These are phyloP conservation scores for Zelopaecilomyces penicillatus DNA, from an alignment of 2,329 filamentous ascomycete species.

Conservation along the genomic window DNA sequence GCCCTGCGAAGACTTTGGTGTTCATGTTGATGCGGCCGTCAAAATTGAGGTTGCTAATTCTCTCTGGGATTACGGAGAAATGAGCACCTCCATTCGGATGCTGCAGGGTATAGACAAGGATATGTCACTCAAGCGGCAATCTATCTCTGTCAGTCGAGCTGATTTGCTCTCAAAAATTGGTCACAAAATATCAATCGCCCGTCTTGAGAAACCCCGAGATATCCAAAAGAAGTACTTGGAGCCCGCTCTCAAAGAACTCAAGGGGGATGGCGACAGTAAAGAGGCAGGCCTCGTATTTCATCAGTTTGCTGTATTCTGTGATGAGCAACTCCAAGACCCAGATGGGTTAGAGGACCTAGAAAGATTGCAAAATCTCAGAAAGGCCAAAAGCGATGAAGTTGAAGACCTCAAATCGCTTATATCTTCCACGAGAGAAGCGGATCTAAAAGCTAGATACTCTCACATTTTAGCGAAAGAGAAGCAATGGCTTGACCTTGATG, in stretches of 20 bases:
- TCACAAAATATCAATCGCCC: constrained; percentile 79
- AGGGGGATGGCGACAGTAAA: constrained; percentile 54
- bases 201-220: constrained; percentile 80
- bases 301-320: constrained; percentile 91
- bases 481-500: constrained; percentile 83
- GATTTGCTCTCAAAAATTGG: constrained; percentile 82
- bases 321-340: constrained; percentile 82
- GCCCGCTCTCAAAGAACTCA: constrained; percentile 75
- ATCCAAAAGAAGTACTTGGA: constrained; percentile 83
- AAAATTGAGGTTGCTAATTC: constrained; percentile 80
- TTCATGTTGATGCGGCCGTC: constrained; percentile 69
- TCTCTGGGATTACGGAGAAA: constrained; percentile 90
- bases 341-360: constrained; percentile 78
- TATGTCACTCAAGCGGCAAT: constrained; percentile 56
- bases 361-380: constrained; percentile 68
- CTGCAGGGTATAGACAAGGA: constrained; percentile 62
- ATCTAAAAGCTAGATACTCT: constrained; percentile 48
- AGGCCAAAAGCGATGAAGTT: constrained; percentile 76
- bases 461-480: constrained; percentile 63
- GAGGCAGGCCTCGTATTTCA: constrained; percentile 87
- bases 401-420: constrained; percentile 58
- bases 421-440: constrained; percentile 39
- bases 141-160: constrained; percentile 62
- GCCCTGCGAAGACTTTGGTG: constrained; percentile 58
- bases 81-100: constrained; percentile 80